Evolutionary conservation across 352 stramenopile species (phyloP), one percentile per base, ranked within the genome.

Genomic region (Thraustochytrium striatum): DNA sequence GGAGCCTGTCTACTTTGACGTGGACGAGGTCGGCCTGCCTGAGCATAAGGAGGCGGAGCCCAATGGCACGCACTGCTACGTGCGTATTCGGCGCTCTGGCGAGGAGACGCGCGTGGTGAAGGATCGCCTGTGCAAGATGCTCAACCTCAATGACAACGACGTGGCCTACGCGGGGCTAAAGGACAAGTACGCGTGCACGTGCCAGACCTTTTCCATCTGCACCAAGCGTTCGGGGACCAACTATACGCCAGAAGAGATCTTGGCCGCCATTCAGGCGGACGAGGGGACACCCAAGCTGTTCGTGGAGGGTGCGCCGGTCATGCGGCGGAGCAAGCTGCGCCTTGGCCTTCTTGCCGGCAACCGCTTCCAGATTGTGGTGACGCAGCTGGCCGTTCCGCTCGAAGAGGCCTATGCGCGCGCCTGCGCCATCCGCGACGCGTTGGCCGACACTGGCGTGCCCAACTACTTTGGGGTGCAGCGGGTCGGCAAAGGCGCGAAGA

Each of bases 391-490:
- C 50, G 65, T 75, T 3, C 13, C 11, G 1, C n/a, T 38, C 5
- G 65, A 75, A 21, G 65, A 75, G 30, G 65, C 65, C 25, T 0
- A 61, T 8, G 43, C 5, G 3, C 44, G 65, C 44, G 43, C 65
- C 3, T 11, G 32, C 0, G 16, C 19, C 32, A 75, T 75, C 21
- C 41, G 41, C 35, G 44, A 75, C 33, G 65, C 58, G 1, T 25
- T 75, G 25, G 16, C 25, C 16, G 39, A 21, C 39, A 72, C 19
- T 11, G 65, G 65, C 52, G 65, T 75, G 8, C 19, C 65, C 7
- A 75, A 75, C 41, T 75, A 75, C 35, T 75, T 75, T 61, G 65
- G 65, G 16, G 44, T 43, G 11, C 65, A 75, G 35, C 65, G 65
- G 8, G 7, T 75, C 21, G 65, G 65, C 35, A 30, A 30, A 21